Evolutionary conservation across 1,284 basidiomycete species (phyloP), one percentile per base, ranked within the genome.

Genomic region (Papiliotrema laurentii): DNA sequence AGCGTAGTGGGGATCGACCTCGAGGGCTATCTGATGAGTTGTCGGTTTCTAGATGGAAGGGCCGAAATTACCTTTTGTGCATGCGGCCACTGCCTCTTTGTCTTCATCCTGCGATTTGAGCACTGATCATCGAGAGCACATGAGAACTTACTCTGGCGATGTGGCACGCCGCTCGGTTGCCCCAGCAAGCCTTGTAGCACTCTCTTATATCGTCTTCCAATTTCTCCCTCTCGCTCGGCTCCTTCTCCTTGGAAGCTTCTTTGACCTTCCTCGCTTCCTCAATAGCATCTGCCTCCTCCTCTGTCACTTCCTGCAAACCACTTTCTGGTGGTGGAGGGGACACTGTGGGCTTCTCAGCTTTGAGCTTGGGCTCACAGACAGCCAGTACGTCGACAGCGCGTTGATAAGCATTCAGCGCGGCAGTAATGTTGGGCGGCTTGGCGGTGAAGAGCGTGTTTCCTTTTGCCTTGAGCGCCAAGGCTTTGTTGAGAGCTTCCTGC

Each of bases 1-100:
- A 56, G 86, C 69, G 66, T 97, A 96, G 13, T 75, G 68, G 4
- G 89, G 86, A 60, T 94, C 86, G 63, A 97, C 88, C 19, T 78
- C 71, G 13, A 98, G 78, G 6, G 94, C 93, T 94, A 58, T 50
- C n/a, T 4, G 5, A 1, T 33, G 30, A 21, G 24, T 28, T 3
- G 38, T 16, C 2, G 3, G 28, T 5, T n/a, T 40, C 11, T 30
- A 3, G 9, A 36, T 18, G 18, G 18, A 37, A 36, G 33, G 34
- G 22, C n/a, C 5, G 18, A 5, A 14, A 21, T 21, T 33, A 66
- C 71, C 67, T 45, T 66, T 60, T 6, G 64, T 66, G 49, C 72
- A 72, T 11, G 80, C 53, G 66, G 80, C 62, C 3, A 68, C 69
- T 2, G 66, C 65, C 41, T 72, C 69, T 44, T 72, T 76, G 19